A percentile compares a stretch with the other conserved stretches of the same genome.
phyloP scores from a whole-genome alignment of 2,329 filamentous ascomycete species.

The Tolypocladium guangdongense region DNA sequence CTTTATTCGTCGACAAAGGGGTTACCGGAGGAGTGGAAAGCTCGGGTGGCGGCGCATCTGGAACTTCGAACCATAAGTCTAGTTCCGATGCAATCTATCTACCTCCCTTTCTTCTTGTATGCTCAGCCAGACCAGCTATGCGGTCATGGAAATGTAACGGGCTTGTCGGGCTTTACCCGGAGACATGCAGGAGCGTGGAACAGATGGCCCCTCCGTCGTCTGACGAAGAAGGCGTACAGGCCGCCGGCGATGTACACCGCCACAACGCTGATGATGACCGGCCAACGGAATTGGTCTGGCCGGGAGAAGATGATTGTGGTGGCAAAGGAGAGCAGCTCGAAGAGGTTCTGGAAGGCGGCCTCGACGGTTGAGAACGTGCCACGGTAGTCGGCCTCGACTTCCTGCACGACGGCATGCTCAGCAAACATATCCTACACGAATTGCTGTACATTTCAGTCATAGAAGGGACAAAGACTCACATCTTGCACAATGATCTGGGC shows the following conservation, averaged over 20 bases:
- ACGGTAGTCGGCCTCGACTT: constrained; percentile 43
- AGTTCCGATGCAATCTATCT: no score
- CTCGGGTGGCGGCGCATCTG: no score
- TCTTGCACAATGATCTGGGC: constrained; percentile 52
- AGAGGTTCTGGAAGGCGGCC: constrained; percentile 55
- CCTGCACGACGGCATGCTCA: constrained; percentile 22
- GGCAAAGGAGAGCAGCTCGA: constrained; percentile 57
- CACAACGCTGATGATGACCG: constrained; percentile 44
- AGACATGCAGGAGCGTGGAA: constrained; percentile 12
- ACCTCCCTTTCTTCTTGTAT: background rate
- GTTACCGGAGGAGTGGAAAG: no score
- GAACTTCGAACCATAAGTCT: no score
- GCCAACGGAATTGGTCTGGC: constrained; percentile 55
- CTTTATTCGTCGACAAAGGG: no score
- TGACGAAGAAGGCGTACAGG: constrained; percentile 20
- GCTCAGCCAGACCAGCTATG: no score
- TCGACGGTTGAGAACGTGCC: constrained; percentile 61
- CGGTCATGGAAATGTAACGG: background rate
- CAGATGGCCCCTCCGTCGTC: constrained; percentile 19
- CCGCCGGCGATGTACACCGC: constrained; percentile 30
- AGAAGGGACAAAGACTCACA: constrained; percentile 20
- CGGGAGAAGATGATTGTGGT: constrained; percentile 53
- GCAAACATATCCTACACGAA: background rate
- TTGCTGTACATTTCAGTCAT: background rate
- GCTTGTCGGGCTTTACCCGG: background rate